Conservation (phyloP, 192 early-diverging fungal species). For the Thoreauomyces humboldtii region DNA sequence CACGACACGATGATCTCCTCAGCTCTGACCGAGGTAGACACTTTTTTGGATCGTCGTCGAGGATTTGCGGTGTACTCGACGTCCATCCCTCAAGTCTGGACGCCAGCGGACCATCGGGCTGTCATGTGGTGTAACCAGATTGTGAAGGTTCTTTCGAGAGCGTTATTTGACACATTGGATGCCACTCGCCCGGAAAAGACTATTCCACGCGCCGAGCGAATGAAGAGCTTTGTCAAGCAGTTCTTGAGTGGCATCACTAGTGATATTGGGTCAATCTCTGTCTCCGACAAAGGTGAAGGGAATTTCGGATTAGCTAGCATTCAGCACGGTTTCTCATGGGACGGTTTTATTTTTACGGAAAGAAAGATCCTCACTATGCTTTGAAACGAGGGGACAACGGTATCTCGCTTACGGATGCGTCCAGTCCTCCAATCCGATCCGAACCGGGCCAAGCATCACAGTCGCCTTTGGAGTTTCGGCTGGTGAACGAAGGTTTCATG, state of each 20-base stretch:
- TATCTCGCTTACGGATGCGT: no score
- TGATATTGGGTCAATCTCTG: no score
- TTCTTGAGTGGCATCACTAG: conserved; percentile 1
- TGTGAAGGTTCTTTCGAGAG: conserved; percentile 13
- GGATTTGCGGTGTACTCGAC: conserved; percentile 79
- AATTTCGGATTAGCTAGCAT: no score
- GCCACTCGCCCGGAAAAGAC: background rate
- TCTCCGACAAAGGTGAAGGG: no score
- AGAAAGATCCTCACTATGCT: no score
- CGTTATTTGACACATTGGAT: background rate
- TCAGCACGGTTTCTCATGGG: no score
- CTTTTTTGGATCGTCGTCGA: conserved; percentile 61
- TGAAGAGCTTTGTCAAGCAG: background rate
- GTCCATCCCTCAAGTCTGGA: conserved; percentile 82
- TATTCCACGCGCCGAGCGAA: background rate
- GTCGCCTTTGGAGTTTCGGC: no score
- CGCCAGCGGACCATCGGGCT: conserved; percentile 78
- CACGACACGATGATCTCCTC: conserved; percentile 83
- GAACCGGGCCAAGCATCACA: no score
- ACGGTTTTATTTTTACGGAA: no score
- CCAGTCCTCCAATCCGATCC: no score
- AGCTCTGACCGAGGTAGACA: conserved; percentile 65
- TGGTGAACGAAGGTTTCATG: no score
- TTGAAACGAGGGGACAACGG: no score
- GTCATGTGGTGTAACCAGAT: conserved; percentile 94